Evolutionary conservation across 306 rosid genomes (phyloP), one percentile per base, ranked within the genome.

Genomic region (Fagus sylvatica): DNA sequence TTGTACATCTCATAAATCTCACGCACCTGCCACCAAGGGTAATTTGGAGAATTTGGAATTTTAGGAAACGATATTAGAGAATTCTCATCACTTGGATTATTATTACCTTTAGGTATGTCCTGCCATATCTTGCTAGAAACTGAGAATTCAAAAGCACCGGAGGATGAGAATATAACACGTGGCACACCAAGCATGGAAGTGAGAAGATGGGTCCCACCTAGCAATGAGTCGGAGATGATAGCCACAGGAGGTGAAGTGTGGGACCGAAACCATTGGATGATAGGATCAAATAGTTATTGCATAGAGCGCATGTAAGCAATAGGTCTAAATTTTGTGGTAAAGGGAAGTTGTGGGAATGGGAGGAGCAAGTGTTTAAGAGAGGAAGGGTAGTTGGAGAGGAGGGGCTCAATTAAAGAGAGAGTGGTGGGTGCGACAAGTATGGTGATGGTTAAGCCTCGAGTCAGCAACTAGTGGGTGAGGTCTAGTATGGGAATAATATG

Each of bases 171-270:
- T 2, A 80, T 72, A 19, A 88, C 53, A 1, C 84, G 84, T 0
- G 78, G 83, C 10, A 85, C 42, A 7, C 72, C 41, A 69, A 88
- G 78, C 1, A 80, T 71, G 4, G 32, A 65, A 11, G 77, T 89
- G 9, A 88, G 85, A 39, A 68, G 74, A 57, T 41, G 80, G 76
- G 91, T 83, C 91, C 91, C 85, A n/a, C 77, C 89, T 15, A 88
- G 79, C 57, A 88, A 80, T 69, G 83, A 85, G n/a, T 85, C 89
- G 4, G 89, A 88, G 9, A 88, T 59, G 70, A 88, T 70, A 15
- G 84, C 87, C 0, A 79, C 22, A 28, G 91, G 87, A 0, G 84
- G 82, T 15, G 53, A 69, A 42, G 72, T 55, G 5, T 80, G 87
- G 54, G 82, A 10, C n/a, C 4, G 67, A 17, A 76, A 22, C 28